These are phyloP conservation scores for Hemisphaericaspora subhashii DNA, from an alignment of 1,139 yeast genomes.

Conservation along the genomic window DNA sequence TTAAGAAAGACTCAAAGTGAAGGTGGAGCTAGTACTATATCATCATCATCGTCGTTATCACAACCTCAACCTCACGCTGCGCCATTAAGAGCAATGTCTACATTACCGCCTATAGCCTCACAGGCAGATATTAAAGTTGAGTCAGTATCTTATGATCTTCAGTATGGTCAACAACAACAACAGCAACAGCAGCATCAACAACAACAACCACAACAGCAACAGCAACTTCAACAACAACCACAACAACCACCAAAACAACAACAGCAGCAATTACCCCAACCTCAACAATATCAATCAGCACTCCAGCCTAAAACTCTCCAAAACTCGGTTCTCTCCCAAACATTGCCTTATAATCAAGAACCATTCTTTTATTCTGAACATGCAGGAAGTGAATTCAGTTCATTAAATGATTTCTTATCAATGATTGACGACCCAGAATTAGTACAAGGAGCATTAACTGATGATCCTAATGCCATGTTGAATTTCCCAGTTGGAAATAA, in stretches of 20 bases:
- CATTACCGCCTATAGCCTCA: background rate
- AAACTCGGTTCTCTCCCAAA: conserved; percentile 41
- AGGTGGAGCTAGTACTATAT: conserved; percentile 9
- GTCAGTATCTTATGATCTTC: background rate
- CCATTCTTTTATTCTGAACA: conserved; percentile 87
- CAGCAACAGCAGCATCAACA: conserved; percentile 6
- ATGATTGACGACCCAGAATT: conserved; percentile 86
- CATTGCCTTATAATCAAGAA: conserved; percentile 57
- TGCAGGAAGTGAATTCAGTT: conserved; percentile 90
- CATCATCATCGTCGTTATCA: conserved; percentile 5
- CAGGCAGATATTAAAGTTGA: background rate
- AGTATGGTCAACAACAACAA: conserved; percentile 7
- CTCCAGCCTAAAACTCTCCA: conserved; percentile 15
- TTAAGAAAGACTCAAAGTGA: conserved; percentile 18
- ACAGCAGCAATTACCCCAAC: conserved; percentile 8
- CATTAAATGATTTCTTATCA: conserved; percentile 82
- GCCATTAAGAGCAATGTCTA: background rate
- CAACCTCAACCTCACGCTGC: conserved; percentile 1
- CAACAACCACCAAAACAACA: conserved; percentile 10
- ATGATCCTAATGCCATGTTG: conserved; percentile 29
- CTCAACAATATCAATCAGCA: conserved; percentile 10
- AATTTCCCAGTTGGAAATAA: conserved; percentile 21
- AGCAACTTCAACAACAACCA: conserved; percentile 2
- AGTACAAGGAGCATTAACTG: conserved; percentile 51
- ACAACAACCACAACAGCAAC: conserved; percentile 8